phyloP scores from a whole-genome alignment of 768 basidiomycete species.

The Agrocybe chaxingu region DNA sequence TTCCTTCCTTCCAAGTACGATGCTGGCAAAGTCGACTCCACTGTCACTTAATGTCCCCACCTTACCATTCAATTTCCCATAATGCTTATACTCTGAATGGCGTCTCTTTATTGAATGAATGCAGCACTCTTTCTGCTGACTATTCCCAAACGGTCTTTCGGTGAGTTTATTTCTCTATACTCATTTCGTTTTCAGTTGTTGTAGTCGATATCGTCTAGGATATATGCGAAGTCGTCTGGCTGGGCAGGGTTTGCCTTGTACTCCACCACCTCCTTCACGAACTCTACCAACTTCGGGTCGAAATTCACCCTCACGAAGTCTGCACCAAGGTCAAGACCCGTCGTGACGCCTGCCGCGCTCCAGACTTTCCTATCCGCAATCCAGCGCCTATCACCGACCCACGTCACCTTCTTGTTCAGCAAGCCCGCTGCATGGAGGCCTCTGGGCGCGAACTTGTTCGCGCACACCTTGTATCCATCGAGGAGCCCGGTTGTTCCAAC shows the following conservation, averaged over 20 bases:
- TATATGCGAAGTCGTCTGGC: conserved; percentile 19
- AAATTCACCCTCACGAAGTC: conserved; percentile 21
- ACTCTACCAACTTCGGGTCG: conserved; percentile 16
- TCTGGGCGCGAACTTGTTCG: conserved; percentile 16
- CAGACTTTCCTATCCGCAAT: conserved; percentile 23
- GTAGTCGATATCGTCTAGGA: conserved; percentile 18
- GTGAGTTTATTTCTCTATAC: too few relatives aligned
- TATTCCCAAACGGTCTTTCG: too few relatives aligned
- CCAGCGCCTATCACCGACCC: conserved; percentile 13
- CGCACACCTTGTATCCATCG: conserved; percentile 13
- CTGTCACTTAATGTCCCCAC: too few relatives aligned
- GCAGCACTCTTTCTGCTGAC: too few relatives aligned
- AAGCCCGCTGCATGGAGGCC: conserved; percentile 1
- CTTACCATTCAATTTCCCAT: too few relatives aligned
- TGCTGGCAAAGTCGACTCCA: too few relatives aligned
- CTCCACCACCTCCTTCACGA: conserved; percentile 15
- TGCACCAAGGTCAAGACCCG: conserved; percentile 23
- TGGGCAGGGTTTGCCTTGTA: conserved; percentile 18
- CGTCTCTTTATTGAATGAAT: too few relatives aligned
- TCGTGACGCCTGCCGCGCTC: conserved; percentile 23
- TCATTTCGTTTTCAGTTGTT: too few relatives aligned
- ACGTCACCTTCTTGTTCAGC: conserved; percentile 2
- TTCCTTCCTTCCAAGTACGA: too few relatives aligned
- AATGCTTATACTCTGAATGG: too few relatives aligned
- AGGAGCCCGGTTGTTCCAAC: conserved; percentile 16